phyloP scores from a whole-genome alignment of 371 early-diverging fungal species.

The Funneliformis caledonium region DNA sequence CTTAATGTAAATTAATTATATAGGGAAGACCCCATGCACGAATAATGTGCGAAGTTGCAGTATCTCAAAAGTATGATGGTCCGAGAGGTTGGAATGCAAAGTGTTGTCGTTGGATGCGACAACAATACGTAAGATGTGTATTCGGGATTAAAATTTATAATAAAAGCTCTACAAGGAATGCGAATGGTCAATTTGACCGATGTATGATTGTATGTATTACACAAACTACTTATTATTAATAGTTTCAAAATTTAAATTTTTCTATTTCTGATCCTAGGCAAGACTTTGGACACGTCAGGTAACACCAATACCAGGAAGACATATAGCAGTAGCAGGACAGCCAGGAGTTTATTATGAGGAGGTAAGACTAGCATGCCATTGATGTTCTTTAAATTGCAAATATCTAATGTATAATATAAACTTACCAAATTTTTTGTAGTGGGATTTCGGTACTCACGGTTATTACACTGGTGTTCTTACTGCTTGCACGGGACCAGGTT shows the following conservation, averaged over 20 bases:
- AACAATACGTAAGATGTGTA: slow-evolving; percentile 33
- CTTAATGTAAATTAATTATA: slow-evolving; percentile 25
- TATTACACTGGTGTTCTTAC: background rate
- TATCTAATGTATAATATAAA: background rate
- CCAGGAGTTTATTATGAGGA: too few relatives aligned
- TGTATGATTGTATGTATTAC: too few relatives aligned
- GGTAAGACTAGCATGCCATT: too few relatives aligned
- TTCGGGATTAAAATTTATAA: slow-evolving; percentile 13
- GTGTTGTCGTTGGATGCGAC: slow-evolving; percentile 26
- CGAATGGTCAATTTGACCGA: too few relatives aligned
- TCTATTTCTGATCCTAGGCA: too few relatives aligned
- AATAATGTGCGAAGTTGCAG: slow-evolving; percentile 37
- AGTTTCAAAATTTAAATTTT: too few relatives aligned
- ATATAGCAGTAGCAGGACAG: too few relatives aligned
- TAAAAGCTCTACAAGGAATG: background rate
- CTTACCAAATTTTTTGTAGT: background rate
- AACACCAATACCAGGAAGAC: too few relatives aligned
- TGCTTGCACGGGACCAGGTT: too few relatives aligned
- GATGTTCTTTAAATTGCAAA: background rate
- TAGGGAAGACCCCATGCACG: slow-evolving; percentile 40
- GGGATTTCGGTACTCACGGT: slow-evolving; percentile 26
- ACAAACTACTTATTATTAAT: too few relatives aligned
- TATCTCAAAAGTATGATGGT: background rate
- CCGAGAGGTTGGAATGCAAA: slow-evolving; percentile 9
- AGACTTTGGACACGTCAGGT: too few relatives aligned